Percentiles rank a stretch among this genome's conserved stretches.
Conservation (phyloP, 2,329 filamentous ascomycete species). For the Sporothrix euskadiensis region DNA sequence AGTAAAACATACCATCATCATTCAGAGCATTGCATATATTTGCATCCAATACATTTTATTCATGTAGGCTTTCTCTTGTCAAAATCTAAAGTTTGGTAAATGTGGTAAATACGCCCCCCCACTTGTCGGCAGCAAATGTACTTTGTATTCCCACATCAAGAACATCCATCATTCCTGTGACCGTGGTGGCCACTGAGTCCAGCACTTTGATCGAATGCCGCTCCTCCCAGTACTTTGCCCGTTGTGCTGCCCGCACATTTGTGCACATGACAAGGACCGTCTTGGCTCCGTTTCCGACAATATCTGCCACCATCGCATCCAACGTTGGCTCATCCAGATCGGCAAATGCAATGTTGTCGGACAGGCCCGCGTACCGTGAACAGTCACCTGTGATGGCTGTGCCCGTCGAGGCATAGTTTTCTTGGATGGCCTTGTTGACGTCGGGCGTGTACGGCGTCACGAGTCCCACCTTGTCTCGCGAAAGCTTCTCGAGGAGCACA, state of each 20-base stretch:
- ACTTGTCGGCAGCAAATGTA: background rate
- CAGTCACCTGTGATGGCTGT: constrained; percentile 39
- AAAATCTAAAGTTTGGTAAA: too few species aligned
- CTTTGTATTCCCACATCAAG: background rate
- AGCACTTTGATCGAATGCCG: constrained; percentile 38
- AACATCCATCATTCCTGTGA: constrained; percentile 43
- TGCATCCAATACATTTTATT: background rate
- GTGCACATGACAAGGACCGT: constrained; percentile 48
- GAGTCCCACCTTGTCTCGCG: constrained; percentile 39
- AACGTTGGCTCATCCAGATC: constrained; percentile 37
- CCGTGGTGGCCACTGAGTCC: constrained; percentile 46
- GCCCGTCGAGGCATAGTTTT: constrained; percentile 41
- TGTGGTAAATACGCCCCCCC: background rate
- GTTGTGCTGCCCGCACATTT: constrained; percentile 45
- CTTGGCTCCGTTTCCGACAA: constrained; percentile 37
- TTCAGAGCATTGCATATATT: background rate
- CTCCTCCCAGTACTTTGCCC: constrained; percentile 43
- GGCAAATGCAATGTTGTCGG: constrained; percentile 45
- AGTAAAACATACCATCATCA: background rate
- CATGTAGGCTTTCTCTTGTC: too few species aligned
- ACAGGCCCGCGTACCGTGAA: constrained; percentile 18
- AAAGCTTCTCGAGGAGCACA: background rate
- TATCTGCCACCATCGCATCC: constrained; percentile 34
- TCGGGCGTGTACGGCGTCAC: constrained; percentile 47
- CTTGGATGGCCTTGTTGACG: constrained; percentile 43